Base-by-base conservation (phyloP, 2,329 filamentous ascomycete species). In the Cladosporium sp. region DNA sequence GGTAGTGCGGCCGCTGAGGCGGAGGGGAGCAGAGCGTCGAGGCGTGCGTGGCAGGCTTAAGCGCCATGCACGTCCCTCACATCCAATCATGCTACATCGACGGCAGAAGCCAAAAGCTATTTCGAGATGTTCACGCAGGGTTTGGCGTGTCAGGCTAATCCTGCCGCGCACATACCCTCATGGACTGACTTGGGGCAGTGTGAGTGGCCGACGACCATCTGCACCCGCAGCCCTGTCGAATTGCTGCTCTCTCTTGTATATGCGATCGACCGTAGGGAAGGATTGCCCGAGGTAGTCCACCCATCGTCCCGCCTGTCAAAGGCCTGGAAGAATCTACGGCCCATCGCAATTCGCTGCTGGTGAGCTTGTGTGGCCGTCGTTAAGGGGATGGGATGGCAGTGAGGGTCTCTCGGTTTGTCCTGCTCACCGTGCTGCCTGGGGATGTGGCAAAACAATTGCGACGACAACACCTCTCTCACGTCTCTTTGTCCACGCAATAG, bases 81-180 rank as follows among this genome's bases (percentile, higher is more conserved):
- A n/a, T 7, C 45, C 45, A 48, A 47, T 47, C 24, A n/a, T n/a
- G 32, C 12, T 4, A 17, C 7, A 11, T 7, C n/a, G n/a, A n/a
- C 22, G 32, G 32, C 32, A 36, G 17, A 47, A 47, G n/a, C 17
- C 44, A 47, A 45, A 40, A 38, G 20, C 34, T 47, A 47, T 48
- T 48, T 40, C 36, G 17, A 48, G 45, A 27, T 24, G 22, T 27
- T 48, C 45, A 27, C 45, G 45, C 45, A 48, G 45, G 24, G 18
- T 48, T 40, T 41, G 37, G 45, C 37, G 9, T 4, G 45, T 34
- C 45, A 48, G 45, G 37, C 45, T 48, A 48, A 48, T 48, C 45
- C 45, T 48, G 38, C 45, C 45, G n/a, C n/a, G n/a, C n/a, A n/a
- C n/a, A n/a, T n/a, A n/a, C n/a, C n/a, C n/a, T n/a, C n/a, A n/a